Evolutionary conservation across 306 rosid genomes (phyloP).

Genomic region (Prunus campanulata): DNA sequence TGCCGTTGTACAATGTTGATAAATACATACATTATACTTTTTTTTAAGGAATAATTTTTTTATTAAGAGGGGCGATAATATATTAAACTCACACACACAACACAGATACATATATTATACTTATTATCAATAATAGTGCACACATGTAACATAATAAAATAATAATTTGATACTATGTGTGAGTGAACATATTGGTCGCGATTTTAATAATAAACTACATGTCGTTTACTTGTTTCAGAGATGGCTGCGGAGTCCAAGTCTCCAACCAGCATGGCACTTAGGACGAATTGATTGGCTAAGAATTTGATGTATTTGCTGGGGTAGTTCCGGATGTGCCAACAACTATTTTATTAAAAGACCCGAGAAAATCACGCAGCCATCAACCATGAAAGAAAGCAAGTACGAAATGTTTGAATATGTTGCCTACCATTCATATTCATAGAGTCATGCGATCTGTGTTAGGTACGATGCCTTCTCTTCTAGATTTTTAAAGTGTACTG

Average conservation of each 20-base stretch:
- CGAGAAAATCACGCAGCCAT: neutral
- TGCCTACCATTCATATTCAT: neutral
- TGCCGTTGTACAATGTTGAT: neutral
- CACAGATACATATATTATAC: too few species aligned
- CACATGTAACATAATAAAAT: neutral
- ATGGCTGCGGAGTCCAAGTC: neutral
- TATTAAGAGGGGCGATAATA: fast-evolving
- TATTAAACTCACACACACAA: too few species aligned
- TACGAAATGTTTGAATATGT: neutral
- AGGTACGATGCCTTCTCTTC: neutral
- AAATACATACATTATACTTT: too few species aligned
- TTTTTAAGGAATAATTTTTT: too few species aligned
- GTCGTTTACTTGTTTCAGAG: neutral
- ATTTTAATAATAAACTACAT: neutral
- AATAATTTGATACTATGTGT: too few species aligned
- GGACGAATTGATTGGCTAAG: neutral
- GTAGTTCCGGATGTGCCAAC: neutral
- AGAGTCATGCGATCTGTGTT: neutral
- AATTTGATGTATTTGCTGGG: neutral
- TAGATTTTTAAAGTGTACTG: too few species aligned
- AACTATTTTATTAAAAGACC: neutral
- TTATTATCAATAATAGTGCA: neutral
- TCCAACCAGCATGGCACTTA: too few species aligned
- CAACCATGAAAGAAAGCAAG: neutral
- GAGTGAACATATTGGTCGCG: too few species aligned